Percentiles rank a stretch among this genome's conserved stretches.
Conservation (phyloP, 495 filamentous ascomycete species). For the Oidiodendron maius region DNA sequence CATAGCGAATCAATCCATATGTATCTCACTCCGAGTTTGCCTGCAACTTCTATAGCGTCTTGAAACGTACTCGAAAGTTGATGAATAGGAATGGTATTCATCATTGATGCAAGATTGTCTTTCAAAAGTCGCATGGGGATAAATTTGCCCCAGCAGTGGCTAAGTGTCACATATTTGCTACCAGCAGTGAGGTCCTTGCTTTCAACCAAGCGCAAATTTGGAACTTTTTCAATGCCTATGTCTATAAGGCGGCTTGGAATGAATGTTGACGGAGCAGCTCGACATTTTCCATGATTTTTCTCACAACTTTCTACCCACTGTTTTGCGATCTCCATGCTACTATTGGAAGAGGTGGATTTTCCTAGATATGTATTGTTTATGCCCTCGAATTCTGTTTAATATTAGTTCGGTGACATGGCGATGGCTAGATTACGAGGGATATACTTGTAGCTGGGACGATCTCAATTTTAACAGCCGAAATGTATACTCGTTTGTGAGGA, state of each 20-base stretch:
- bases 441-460: too few species aligned
- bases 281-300: background rate
- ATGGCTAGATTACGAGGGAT: too few species aligned
- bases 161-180: background rate
- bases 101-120: background rate
- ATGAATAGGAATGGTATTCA: background rate
- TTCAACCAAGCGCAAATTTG: background rate
- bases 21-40: background rate
- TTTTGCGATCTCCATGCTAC: too few species aligned
- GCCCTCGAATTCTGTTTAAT: too few species aligned
- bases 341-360: too few species aligned
- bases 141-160: background rate
- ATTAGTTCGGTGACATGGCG: too few species aligned
- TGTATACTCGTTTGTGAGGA: too few species aligned
- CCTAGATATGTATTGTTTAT: too few species aligned
- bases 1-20: too few species aligned
- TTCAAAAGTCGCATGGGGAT: background rate
- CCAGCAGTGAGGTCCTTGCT: background rate
- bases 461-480: too few species aligned
- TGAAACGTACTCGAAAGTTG: background rate
- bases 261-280: background rate
- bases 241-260: background rate
- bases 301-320: background rate
- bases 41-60: background rate
- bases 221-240: background rate